A percentile compares a stretch with the other conserved stretches of the same genome.
phyloP scores from a whole-genome alignment of 306 rosid species.

The Cicer judaicum region DNA sequence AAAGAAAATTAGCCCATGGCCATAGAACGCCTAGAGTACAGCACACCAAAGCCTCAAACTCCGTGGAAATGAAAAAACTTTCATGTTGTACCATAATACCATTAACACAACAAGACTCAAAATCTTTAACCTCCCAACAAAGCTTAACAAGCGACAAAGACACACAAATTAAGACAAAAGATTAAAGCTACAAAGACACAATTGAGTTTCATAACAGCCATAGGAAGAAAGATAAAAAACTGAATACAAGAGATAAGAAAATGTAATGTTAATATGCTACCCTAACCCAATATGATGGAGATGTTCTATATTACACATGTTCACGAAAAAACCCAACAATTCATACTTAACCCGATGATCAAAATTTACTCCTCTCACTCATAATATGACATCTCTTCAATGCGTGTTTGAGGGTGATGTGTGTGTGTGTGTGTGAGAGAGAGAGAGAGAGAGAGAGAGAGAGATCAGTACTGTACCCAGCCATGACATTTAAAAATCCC shows the following conservation, averaged over 20 bases:
- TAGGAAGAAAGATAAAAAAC: background rate
- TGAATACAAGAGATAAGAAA: background rate
- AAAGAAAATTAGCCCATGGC: too few species aligned
- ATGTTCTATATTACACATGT: background rate
- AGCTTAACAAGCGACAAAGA: too few species aligned
- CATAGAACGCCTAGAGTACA: too few species aligned
- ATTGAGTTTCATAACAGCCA: background rate
- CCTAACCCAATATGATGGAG: background rate
- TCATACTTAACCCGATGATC: conserved; percentile 11
- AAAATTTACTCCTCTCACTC: background rate
- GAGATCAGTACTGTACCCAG: conserved; percentile 62
- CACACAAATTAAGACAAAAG: background rate
- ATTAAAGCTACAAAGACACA: background rate
- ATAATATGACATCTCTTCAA: background rate
- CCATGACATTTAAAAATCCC: conserved; percentile 78
- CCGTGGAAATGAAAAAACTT: too few species aligned
- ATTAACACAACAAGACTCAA: too few species aligned
- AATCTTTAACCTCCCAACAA: too few species aligned
- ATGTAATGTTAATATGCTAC: background rate
- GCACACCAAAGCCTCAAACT: too few species aligned
- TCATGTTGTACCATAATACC: too few species aligned
- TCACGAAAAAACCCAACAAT: conserved; percentile 1
- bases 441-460: conserved; percentile 5
- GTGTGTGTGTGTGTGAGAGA: background rate
- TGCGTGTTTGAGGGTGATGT: background rate